These are phyloP conservation scores for Podila epigama DNA, from an alignment of 192 early-diverging fungal genomes.

Conservation along the genomic window DNA sequence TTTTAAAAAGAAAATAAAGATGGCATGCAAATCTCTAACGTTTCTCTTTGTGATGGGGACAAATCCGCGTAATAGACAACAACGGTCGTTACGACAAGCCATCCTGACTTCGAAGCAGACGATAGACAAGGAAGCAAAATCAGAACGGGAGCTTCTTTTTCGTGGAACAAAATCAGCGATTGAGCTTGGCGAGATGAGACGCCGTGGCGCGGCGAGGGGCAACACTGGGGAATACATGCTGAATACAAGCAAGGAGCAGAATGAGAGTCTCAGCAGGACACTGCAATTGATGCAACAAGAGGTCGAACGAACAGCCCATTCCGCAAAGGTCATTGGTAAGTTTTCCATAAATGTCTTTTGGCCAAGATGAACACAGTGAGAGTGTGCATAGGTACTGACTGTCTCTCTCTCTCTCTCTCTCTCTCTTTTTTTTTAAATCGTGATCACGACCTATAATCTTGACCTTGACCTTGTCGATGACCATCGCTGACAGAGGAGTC, in stretches of 20 bases:
- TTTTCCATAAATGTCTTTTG: neutral
- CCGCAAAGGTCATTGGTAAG: conserved; percentile 62
- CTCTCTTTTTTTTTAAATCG: neutral
- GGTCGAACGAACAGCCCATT: conserved; percentile 65
- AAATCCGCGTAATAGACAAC: conserved; percentile 49
- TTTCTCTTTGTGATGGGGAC: neutral
- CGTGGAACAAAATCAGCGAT: conserved; percentile 30
- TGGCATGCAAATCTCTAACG: neutral
- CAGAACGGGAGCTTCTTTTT: conserved; percentile 53
- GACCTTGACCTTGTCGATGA: no score
- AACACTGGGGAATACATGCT: conserved; percentile 56
- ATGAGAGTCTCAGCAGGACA: conserved; percentile 63
- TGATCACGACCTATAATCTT: no score
- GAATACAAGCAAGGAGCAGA: conserved; percentile 63
- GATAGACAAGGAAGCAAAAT: conserved; percentile 53
- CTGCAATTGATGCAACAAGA: conserved; percentile 71
- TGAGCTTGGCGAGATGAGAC: conserved; percentile 52
- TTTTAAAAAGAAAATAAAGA: neutral
- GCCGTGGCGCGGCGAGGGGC: conserved; percentile 25
- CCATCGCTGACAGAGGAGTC: no score
- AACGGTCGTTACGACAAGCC: conserved; percentile 54
- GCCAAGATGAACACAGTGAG: no score
- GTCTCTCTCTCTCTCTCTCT: no score
- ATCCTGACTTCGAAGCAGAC: conserved; percentile 61
- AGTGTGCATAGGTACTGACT: no score